A percentile compares a stretch with the other conserved stretches of the same genome.
Evolutionary conservation across 176 grass and related monocot genomes (phyloP).

Genomic region (Paspalum vaginatum): DNA sequence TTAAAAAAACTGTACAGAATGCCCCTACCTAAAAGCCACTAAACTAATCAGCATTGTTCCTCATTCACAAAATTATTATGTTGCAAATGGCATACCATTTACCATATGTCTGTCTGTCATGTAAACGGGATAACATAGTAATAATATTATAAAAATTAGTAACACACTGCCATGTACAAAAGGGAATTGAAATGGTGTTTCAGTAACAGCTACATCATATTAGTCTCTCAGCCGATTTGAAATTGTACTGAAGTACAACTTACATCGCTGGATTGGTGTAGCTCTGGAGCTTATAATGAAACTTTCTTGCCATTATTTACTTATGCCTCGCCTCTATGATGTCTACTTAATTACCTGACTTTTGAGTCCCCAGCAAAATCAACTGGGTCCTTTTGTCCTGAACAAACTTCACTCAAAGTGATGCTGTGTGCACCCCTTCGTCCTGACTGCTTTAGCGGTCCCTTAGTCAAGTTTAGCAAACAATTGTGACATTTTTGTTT

Average conservation of each 20-base stretch:
- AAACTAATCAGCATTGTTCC: not conserved
- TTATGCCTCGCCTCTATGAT: conserved; percentile 18
- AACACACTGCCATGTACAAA: not conserved
- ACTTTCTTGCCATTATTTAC: not conserved
- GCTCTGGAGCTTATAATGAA: conserved; percentile 3
- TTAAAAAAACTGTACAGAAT: not conserved
- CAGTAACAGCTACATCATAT: not conserved
- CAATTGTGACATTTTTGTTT: conserved; percentile 3
- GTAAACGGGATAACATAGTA: not conserved
- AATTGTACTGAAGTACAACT: not conserved
- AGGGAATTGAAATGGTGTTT: conserved; percentile 19
- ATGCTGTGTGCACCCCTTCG: conserved; percentile 1
- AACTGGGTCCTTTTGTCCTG: conserved; percentile 8
- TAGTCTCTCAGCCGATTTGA: not conserved
- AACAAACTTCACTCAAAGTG: not conserved
- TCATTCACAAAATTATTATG: not conserved
- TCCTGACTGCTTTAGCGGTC: not conserved
- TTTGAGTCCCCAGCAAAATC: not conserved
- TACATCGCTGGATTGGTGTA: conserved; percentile 5
- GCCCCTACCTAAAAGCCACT: not conserved
- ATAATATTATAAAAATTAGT: not conserved
- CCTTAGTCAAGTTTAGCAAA: not conserved
- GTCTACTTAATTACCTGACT: not conserved
- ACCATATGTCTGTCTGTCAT: not conserved
- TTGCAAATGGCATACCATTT: not conserved